A percentile compares a stretch with the other conserved stretches of the same genome.
Evolutionary conservation across 208 protist genomes (phyloP).

Genomic region (Trypanosoma melophagium): DNA sequence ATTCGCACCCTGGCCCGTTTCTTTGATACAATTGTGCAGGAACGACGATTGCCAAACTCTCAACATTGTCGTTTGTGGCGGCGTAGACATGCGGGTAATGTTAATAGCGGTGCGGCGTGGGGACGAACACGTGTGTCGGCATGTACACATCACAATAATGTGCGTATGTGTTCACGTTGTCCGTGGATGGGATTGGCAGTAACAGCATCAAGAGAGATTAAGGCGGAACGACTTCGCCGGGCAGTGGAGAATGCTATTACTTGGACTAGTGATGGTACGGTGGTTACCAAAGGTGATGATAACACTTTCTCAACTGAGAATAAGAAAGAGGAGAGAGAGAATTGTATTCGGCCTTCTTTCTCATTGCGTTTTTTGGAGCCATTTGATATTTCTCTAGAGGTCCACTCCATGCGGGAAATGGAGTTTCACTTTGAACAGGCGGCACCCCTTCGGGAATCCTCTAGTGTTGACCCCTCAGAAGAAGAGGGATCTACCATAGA

Average conservation of each 20-base stretch:
- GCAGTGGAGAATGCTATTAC: slow-evolving; percentile 10
- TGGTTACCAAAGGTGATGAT: neutral
- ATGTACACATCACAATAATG: slow-evolving; percentile 32
- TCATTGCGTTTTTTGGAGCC: slow-evolving; percentile 41
- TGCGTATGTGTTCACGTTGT: slow-evolving; percentile 44
- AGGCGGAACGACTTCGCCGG: slow-evolving; percentile 30
- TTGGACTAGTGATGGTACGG: neutral
- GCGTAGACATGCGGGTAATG: neutral
- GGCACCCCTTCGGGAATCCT: neutral
- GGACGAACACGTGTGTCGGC: slow-evolving; percentile 26
- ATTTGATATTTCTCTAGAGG: slow-evolving; percentile 31
- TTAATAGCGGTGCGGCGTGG: slow-evolving; percentile 1
- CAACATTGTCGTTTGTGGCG: slow-evolving; percentile 32
- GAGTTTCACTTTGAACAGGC: slow-evolving; percentile 38
- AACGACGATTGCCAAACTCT: slow-evolving; percentile 14
- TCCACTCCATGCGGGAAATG: slow-evolving; percentile 50
- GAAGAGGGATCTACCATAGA: neutral
- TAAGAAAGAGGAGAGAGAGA: neutral
- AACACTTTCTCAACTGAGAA: neutral
- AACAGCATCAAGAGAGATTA: slow-evolving; percentile 36
- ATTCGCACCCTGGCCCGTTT: slow-evolving; percentile 23
- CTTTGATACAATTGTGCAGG: slow-evolving; percentile 23
- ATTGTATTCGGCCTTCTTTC: neutral
- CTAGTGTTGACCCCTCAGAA: neutral
- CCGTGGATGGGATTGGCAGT: slow-evolving; percentile 64